phyloP scores from a whole-genome alignment of 192 early-diverging fungal species.

The Coemansia sp. region DNA sequence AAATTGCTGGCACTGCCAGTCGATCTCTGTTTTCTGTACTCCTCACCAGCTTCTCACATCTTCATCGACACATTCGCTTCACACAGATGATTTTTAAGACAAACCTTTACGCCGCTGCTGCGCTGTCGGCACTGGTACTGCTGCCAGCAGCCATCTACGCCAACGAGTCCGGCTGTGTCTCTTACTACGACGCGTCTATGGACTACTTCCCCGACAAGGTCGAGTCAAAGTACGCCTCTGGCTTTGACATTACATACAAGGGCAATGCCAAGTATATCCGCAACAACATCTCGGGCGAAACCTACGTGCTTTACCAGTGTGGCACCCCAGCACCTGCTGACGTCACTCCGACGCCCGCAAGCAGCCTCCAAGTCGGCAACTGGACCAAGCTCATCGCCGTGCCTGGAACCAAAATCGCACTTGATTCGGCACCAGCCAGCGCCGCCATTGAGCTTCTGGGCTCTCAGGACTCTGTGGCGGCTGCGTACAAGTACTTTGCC shows the following conservation, averaged over 20 bases:
- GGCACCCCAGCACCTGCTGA: constrained; percentile 60
- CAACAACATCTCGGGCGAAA: constrained; percentile 58
- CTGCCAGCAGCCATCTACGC: constrained; percentile 7
- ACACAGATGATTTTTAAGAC: constrained; percentile 34
- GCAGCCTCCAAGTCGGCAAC: constrained; percentile 45
- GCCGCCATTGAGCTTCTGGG: constrained; percentile 50
- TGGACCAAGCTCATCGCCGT: constrained; percentile 53
- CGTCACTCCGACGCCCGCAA: constrained; percentile 51
- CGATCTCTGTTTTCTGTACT: constrained; percentile 1
- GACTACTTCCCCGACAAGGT: constrained; percentile 60
- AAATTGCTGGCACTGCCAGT: neutral
- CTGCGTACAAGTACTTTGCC: constrained; percentile 38
- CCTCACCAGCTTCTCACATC: neutral
- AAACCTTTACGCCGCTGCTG: constrained; percentile 13
- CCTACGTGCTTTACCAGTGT: constrained; percentile 73
- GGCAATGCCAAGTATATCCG: constrained; percentile 69
- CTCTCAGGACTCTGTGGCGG: constrained; percentile 34
- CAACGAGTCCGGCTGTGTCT: constrained; percentile 40
- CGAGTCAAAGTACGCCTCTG: constrained; percentile 57
- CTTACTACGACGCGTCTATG: constrained; percentile 24
- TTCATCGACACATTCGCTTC: neutral
- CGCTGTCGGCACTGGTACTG: constrained; percentile 12
- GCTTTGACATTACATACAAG: constrained; percentile 65
- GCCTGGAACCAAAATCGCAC: constrained; percentile 40
- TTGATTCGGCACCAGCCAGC: constrained; percentile 48